These are phyloP conservation scores for Spergularia azorica DNA, from an alignment of 179 eudicot genomes.

Conservation along the genomic window DNA sequence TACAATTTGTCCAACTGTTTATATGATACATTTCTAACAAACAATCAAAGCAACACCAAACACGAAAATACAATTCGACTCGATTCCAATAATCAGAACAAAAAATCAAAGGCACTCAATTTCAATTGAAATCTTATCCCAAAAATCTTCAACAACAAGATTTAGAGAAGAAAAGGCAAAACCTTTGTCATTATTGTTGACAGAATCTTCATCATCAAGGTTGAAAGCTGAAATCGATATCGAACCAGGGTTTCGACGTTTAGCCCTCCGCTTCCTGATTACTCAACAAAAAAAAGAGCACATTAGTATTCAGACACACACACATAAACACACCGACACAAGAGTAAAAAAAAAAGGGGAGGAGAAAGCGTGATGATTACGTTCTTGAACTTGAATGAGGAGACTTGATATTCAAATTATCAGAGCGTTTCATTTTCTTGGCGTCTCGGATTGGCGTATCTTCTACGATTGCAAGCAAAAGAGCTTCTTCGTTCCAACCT, in stretches of 20 bases:
- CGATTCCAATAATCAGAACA: too few species aligned
- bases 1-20: too few species aligned
- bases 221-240: conserved; percentile 51
- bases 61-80: too few species aligned
- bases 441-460: conserved; percentile 71
- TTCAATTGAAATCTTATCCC: neutral
- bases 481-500: conserved; percentile 87
- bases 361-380: conserved; percentile 22
- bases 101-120: neutral
- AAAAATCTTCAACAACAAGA: neutral
- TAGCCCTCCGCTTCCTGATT: conserved; percentile 62
- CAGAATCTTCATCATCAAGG: conserved; percentile 57
- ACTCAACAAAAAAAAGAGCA: neutral
- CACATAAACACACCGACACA: neutral
- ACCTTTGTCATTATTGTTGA: conserved; percentile 17
- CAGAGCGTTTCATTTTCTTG: conserved; percentile 55
- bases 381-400: conserved; percentile 73
- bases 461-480: conserved; percentile 68
- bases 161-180: neutral
- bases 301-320: neutral
- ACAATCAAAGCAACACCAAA: too few species aligned
- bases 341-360: neutral
- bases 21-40: too few species aligned
- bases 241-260: conserved; percentile 41
- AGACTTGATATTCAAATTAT: conserved; percentile 46